phyloP scores from a whole-genome alignment of 305 asterid species.

The Solanum hybrid region DNA sequence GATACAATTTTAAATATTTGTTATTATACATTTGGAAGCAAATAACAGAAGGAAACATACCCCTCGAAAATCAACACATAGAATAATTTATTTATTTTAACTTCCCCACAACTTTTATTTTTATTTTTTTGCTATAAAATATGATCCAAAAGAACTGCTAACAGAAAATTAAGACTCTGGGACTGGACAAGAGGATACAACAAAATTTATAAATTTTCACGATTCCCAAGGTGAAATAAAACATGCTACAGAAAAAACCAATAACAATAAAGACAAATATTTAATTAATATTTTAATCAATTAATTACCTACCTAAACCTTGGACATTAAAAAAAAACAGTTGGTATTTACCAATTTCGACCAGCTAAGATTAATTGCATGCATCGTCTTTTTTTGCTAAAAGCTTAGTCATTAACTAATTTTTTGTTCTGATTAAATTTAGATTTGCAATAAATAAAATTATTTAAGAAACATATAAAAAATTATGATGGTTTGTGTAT shows the following conservation, averaged over 20 bases:
- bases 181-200: not conserved
- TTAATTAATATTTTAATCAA: not conserved
- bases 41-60: not conserved
- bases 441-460: not conserved
- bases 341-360: not conserved
- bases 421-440: not conserved
- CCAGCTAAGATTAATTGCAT: not conserved
- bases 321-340: not conserved
- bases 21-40: not conserved
- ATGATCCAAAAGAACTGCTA: not conserved
- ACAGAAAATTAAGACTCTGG: not conserved
- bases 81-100: not conserved
- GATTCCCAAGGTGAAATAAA: not conserved
- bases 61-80: not conserved
- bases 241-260: not conserved
- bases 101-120: not conserved
- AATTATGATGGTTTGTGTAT: not conserved
- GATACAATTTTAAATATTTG: not conserved
- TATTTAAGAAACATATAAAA: not conserved
- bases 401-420: not conserved
- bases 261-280: not conserved
- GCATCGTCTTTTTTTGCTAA: not conserved
- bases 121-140: not conserved
- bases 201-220: not conserved
- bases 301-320: not conserved